Evolutionary conservation across 140 eudicot species (phyloP).

Genomic region (Stevia rebaudiana): DNA sequence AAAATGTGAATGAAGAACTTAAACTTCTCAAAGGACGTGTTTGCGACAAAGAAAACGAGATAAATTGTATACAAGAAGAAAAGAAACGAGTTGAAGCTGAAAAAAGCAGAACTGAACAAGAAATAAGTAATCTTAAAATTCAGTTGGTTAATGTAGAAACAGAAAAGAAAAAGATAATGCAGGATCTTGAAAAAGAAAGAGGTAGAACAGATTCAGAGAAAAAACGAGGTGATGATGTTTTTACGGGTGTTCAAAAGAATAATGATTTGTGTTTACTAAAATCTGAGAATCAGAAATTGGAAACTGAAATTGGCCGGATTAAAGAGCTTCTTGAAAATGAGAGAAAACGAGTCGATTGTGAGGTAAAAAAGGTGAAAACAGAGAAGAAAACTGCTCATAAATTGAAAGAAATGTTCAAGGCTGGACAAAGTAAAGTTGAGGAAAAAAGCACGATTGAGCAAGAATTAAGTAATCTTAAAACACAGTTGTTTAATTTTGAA

Average conservation of each 20-base stretch:
- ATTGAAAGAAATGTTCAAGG: constrained; percentile 35
- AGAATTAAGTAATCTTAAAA: constrained; percentile 24
- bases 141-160: constrained; percentile 23
- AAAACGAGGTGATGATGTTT: constrained; percentile 28
- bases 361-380: constrained; percentile 38
- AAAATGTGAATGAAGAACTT: constrained; percentile 35
- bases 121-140: constrained; percentile 18
- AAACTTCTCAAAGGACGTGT: constrained; percentile 21
- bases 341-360: constrained; percentile 36
- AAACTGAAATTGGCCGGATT: constrained; percentile 44
- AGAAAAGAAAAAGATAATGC: constrained; percentile 23
- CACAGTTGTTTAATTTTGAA: constrained; percentile 20
- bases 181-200: constrained; percentile 28
- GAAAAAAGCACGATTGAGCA: constrained; percentile 27
- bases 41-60: constrained; percentile 26
- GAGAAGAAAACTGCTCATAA: constrained; percentile 51
- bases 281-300: constrained; percentile 39
- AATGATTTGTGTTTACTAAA: constrained; percentile 44
- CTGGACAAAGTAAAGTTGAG: constrained; percentile 22
- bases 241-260: constrained; percentile 21
- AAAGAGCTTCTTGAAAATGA: constrained; percentile 62
- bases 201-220: constrained; percentile 22
- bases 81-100: constrained; percentile 13
- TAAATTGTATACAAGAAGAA: constrained; percentile 28
- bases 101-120: constrained; percentile 28